These are phyloP conservation scores for Fusarium tupiense DNA, from an alignment of 2,329 filamentous ascomycete species.

Conservation along the genomic window DNA sequence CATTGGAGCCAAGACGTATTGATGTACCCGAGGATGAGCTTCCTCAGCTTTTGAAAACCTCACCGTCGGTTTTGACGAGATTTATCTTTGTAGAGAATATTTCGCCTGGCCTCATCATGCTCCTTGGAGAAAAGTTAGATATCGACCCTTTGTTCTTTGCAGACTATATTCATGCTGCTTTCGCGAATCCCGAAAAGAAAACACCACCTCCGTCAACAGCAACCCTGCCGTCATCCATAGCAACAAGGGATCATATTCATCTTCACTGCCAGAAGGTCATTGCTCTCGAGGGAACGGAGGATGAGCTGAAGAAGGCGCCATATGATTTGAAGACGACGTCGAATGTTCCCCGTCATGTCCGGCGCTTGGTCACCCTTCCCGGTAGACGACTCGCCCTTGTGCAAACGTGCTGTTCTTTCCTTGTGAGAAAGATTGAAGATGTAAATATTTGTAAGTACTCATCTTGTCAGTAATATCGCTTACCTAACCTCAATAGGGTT, in stretches of 20 bases:
- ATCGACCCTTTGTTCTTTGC: not conserved
- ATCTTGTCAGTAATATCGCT: too few relatives aligned
- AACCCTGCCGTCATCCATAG: fast-evolving
- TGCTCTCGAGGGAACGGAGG: fast-evolving
- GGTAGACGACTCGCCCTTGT: not conserved
- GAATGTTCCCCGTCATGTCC: not conserved
- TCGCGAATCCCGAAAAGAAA: not conserved
- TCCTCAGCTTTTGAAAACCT: fast-evolving
- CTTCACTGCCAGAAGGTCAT: not conserved
- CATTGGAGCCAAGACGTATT: fast-evolving
- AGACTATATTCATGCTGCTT: not conserved
- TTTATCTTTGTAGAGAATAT: not conserved
- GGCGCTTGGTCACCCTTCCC: fast-evolving
- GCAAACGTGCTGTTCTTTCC: not conserved
- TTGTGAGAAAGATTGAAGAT: fast-evolving
- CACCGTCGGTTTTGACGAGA: fast-evolving
- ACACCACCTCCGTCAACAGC: fast-evolving
- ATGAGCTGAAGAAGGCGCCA: fast-evolving
- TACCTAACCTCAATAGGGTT: too few relatives aligned
- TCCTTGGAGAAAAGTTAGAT: fast-evolving
- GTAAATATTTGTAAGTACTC: not conserved
- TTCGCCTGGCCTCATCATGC: fast-evolving
- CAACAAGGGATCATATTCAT: not conserved
- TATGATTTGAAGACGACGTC: fast-evolving
- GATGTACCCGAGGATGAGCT: fast-evolving